Evolutionary conservation across 2,329 filamentous ascomycete genomes (phyloP), one percentile per base, ranked within the genome.

Genomic region (Celoporthe dispersa): DNA sequence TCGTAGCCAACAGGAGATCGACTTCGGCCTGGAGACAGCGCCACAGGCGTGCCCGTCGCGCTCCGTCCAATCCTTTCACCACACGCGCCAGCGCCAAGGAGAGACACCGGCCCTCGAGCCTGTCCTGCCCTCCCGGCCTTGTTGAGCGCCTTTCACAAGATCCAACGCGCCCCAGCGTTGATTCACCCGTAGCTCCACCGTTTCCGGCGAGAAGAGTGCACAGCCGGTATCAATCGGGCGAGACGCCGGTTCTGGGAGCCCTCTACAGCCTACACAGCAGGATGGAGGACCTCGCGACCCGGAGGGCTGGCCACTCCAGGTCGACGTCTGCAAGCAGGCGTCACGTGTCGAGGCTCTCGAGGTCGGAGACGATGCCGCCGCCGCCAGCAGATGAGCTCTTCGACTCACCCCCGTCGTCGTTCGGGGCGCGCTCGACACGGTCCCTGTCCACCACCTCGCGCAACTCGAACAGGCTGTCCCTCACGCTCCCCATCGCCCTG

Each of bases 401-500:
- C 79, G 31, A 75, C 81, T 33, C 75, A 78, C 51, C 79, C 80
- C 55, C 73, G 25, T 61, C 69, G 7, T 72, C 71, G 12, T 76
- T 79, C 19, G 79, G 81, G 59, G 81, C 81, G 57, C 84, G 85
- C 53, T 84, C 84, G 11, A 81, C 82, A 67, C 85, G 86, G 44
- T 87, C 86, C 19, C 83, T 83, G 22, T 88, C 87, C 6, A 82
- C 83, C 35, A 80, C 85, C 19, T 87, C 86, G 28, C 82, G 87
- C 48, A 84, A 84, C 73, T 83, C 84, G 37, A 88, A 90, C 75
- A 82, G 88, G 67, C 83, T 90, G 28, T 90, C 88, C 0, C 80
- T 90, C 35, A 90, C 87, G 1, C 81, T 90, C 12, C 88, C 88
- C n/a, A 88, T 90, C 75, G 84, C 87, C 12, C 83, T 81, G 7